phyloP scores from a whole-genome alignment of 148 eudicot genomes.

The Nyssa sinensis region DNA sequence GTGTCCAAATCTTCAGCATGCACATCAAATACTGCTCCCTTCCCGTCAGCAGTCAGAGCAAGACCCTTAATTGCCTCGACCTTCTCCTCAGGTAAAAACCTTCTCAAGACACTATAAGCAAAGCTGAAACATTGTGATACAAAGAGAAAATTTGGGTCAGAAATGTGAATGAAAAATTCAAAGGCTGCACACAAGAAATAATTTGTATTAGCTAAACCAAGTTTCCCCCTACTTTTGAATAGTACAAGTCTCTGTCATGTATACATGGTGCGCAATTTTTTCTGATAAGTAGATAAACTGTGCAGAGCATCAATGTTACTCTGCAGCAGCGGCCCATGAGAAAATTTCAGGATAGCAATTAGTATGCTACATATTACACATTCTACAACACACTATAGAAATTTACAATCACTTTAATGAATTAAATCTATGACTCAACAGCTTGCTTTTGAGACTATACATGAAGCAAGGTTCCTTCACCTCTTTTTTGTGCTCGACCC shows the following conservation, averaged over 20 bases:
- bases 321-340: no score
- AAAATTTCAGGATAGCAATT: no score
- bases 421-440: background rate
- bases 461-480: background rate
- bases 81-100: constrained; percentile 77
- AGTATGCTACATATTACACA: no score
- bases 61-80: constrained; percentile 68
- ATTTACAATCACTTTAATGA: no score
- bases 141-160: background rate
- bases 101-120: constrained; percentile 58
- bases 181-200: background rate
- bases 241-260: no score
- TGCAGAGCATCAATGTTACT: no score
- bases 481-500: no score
- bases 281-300: no score
- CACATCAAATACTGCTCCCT: constrained; percentile 84
- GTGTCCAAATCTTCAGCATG: constrained; percentile 58
- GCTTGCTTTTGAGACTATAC: background rate
- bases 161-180: background rate
- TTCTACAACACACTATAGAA: no score
- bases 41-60: constrained; percentile 73
- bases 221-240: background rate
- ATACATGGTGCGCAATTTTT: no score
- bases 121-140: constrained; percentile 38
- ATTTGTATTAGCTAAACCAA: no score